Evolutionary conservation across 106 monocot genomes (phyloP), one percentile per base, ranked within the genome.

Genomic region (Iris macrosiphon): DNA sequence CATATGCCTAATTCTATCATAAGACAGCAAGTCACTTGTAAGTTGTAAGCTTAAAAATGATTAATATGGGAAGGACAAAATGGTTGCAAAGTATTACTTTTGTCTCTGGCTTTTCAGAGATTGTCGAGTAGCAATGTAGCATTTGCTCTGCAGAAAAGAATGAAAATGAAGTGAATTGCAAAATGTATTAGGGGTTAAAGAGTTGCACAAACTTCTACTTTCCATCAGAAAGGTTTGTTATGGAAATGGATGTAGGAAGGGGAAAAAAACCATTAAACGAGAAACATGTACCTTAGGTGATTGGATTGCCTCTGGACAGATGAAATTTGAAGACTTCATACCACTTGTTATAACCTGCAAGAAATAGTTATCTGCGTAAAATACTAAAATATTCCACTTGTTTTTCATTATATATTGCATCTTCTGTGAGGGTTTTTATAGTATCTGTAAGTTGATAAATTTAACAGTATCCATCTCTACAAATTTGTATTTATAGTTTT

Each of bases 341-440:
- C 27, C 24, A 59, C 61, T 71, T 55, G 43, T 49, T 59, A 79
- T 60, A 31, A 64, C 60, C 79, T 84, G 68, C 57, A 65, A 61
- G 20, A 3, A 14, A 55, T 59, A 6, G 13, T n/a, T n/a, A n/a
- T n/a, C n/a, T n/a, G n/a, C n/a, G n/a, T n/a, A n/a, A n/a, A n/a
- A n/a, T n/a, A n/a, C n/a, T n/a, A n/a, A n/a, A n/a, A n/a, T n/a
- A n/a, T n/a, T n/a, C n/a, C n/a, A n/a, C n/a, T n/a, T n/a, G n/a
- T n/a, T n/a, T n/a, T n/a, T n/a, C n/a, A n/a, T n/a, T n/a, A n/a
- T n/a, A n/a, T n/a, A n/a, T n/a, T n/a, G n/a, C n/a, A n/a, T n/a
- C n/a, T n/a, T n/a, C n/a, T n/a, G n/a, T n/a, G n/a, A n/a, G n/a
- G n/a, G n/a, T n/a, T n/a, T n/a, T n/a, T n/a, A n/a, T n/a, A n/a